A percentile compares a stretch with the other conserved stretches of the same genome.
phyloP scores from a whole-genome alignment of 139 green algal genomes.

The Tetradesmus obliquus region DNA sequence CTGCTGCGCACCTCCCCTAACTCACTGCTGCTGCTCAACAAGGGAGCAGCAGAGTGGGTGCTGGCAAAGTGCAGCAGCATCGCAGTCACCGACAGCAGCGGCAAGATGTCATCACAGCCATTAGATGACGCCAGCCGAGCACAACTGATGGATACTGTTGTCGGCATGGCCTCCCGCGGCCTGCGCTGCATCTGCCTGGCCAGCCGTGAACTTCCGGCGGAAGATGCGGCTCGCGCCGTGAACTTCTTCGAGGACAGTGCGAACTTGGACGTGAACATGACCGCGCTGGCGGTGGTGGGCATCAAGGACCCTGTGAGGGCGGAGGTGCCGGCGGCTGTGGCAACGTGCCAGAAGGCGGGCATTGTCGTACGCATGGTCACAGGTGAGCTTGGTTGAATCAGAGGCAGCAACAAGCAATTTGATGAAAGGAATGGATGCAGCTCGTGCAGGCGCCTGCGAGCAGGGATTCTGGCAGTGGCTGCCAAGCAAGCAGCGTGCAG shows the following conservation, averaged over 20 bases:
- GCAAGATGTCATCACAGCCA: conserved; percentile 10
- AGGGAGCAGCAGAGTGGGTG: conserved; percentile 96
- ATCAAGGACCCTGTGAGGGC: conserved; percentile 96
- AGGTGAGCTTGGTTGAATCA: too few species aligned
- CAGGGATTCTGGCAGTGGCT: too few species aligned
- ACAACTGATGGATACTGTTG: conserved; percentile 49
- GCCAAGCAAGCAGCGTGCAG: too few species aligned
- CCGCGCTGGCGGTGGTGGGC: conserved; percentile 82
- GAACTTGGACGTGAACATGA: conserved; percentile 65
- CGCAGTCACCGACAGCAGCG: conserved; percentile 57
- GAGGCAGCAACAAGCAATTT: too few species aligned
- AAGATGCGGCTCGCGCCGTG: conserved; percentile 45
- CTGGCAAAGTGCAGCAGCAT: conserved; percentile 78
- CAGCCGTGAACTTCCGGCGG: conserved; percentile 68
- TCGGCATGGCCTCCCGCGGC: conserved; percentile 84
- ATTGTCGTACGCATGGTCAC: conserved; percentile 99
- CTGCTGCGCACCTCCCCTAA: conserved; percentile 66
- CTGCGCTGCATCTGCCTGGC: conserved; percentile 91
- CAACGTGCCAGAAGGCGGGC: conserved; percentile 85
- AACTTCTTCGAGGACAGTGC: conserved; percentile 79
- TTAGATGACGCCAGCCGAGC: conserved; percentile 59
- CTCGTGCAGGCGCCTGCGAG: too few species aligned
- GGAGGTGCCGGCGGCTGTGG: conserved; percentile 80
- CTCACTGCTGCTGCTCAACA: conserved; percentile 88
- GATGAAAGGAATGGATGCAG: too few species aligned